These are phyloP conservation scores for Ensete ventricosum DNA, from an alignment of 176 grass and related monocot genomes.

Conservation along the genomic window DNA sequence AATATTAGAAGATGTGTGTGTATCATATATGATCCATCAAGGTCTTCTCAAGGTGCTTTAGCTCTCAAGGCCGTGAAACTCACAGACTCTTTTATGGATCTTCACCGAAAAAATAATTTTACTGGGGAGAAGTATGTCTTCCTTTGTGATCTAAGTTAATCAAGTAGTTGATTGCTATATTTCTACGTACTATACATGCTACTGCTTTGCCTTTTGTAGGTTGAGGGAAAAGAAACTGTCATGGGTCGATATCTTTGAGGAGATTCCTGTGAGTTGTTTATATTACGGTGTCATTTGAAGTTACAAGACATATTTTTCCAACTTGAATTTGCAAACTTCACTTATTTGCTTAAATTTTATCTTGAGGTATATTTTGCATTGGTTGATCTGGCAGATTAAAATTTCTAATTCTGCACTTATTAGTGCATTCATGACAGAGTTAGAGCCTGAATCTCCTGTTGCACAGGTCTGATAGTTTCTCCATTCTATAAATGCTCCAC, in stretches of 20 bases:
- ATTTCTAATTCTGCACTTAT: slow-evolving; percentile 94
- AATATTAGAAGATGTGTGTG: slow-evolving; percentile 88
- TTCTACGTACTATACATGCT: background rate
- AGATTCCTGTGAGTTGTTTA: slow-evolving; percentile 66
- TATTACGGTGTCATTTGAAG: background rate
- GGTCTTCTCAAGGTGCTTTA: slow-evolving; percentile 82
- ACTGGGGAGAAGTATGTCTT: slow-evolving; percentile 81
- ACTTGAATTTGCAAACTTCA: background rate
- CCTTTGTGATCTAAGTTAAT: slow-evolving; percentile 10
- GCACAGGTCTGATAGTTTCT: slow-evolving; percentile 44
- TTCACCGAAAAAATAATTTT: slow-evolving; percentile 78
- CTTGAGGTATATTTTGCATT: background rate
- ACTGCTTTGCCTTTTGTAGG: slow-evolving; percentile 30
- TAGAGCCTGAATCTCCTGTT: slow-evolving; percentile 85
- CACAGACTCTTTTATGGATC: slow-evolving; percentile 95
- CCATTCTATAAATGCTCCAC: background rate
- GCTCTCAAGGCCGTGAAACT: slow-evolving; percentile 97
- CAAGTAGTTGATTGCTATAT: background rate
- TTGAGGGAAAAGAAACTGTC: slow-evolving; percentile 96
- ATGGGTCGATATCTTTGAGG: slow-evolving; percentile 97
- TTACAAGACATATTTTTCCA: background rate
- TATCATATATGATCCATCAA: slow-evolving; percentile 95
- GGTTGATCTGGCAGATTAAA: slow-evolving; percentile 56
- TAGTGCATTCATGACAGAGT: slow-evolving; percentile 96
- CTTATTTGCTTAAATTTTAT: slow-evolving; percentile 13